Base-by-base conservation (phyloP, 805 yeast genomes). In the Yarrowia divulgata region DNA sequence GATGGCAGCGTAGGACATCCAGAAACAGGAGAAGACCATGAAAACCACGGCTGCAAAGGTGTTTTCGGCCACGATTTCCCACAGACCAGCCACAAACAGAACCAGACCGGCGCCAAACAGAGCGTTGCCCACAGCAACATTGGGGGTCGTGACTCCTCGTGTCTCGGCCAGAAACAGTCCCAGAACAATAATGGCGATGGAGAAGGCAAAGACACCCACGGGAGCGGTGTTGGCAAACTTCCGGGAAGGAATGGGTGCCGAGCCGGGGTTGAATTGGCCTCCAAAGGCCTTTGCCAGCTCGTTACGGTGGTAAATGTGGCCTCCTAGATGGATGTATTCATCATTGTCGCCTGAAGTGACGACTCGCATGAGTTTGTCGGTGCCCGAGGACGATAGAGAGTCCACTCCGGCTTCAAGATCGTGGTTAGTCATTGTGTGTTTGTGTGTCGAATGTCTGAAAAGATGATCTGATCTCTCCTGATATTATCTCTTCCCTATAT, bases 1-100 rank as follows among this genome's bases (percentile, higher is more conserved):
- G 68, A 88, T 82, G 6, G 88, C 89, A 69, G 85, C 90, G 78
- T 83, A 87, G 14, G 87, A 78, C 79, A 86, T 82, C 91, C 91
- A 88, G 77, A 87, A 88, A 0, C 87, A 89, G 52, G 88, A 91
- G 70, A 45, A 82, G n/a, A 32, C 64, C 69, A 54, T 39, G 50
- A 87, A 79, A 71, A 45, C 82, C 77, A 85, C 80, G 45, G 85
- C 88, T 81, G 88, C 90, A 78, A 87, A 87, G 43, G 89, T 84
- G 77, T 85, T 85, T 72, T 87, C 89, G 34, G 83, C 80, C 12
- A 86, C 87, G 77, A 87, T 81, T 74, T 86, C 89, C 83, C 88
- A 87, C 85, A 87, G 83, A 63, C 89, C 89, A 32, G 89, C 88
- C 39, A 86, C 75, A 60, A 86, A 77, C 74, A 86, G 89, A 43